Conservation (phyloP, 2,329 filamentous ascomycete genomes). For the Alternaria tenuissima region DNA sequence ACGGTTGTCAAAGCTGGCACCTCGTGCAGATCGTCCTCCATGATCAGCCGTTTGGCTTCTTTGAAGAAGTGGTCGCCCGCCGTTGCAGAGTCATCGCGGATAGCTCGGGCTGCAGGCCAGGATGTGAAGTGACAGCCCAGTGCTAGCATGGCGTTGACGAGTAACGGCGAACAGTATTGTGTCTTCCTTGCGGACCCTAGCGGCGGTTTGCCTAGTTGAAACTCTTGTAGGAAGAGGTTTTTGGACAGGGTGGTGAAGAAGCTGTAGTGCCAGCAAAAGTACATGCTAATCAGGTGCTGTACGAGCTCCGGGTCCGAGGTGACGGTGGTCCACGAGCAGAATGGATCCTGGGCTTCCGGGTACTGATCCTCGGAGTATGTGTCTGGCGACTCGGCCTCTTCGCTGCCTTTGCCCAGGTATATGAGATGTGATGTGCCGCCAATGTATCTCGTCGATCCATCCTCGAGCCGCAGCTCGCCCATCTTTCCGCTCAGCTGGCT, state of each 20-base stretch:
- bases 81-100: slow-evolving; percentile 78
- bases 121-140: slow-evolving; percentile 93
- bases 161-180: slow-evolving; percentile 83
- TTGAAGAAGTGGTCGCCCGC: slow-evolving; percentile 96
- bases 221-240: slow-evolving; percentile 85
- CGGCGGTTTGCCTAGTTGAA: slow-evolving; percentile 72
- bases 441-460: slow-evolving; percentile 88
- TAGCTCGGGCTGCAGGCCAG: slow-evolving; percentile 73
- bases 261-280: slow-evolving; percentile 97
- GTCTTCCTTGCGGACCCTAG: slow-evolving; percentile 61
- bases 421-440: slow-evolving; percentile 95
- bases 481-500: slow-evolving; percentile 89
- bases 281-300: slow-evolving; percentile 92
- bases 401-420: slow-evolving; percentile 63
- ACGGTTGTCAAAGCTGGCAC: slow-evolving; percentile 88
- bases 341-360: slow-evolving; percentile 68
- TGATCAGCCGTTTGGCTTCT: slow-evolving; percentile 87
- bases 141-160: slow-evolving; percentile 94
- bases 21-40: slow-evolving; percentile 93
- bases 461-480: slow-evolving; percentile 86
- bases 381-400: slow-evolving; percentile 43
- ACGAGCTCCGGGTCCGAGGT: slow-evolving; percentile 81
- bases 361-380: slow-evolving; percentile 56
- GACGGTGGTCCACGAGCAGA: slow-evolving; percentile 87
- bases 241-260: slow-evolving; percentile 94